Conservation (phyloP, 2,329 filamentous ascomycete species). For the Raffaelea deltoideospora region DNA sequence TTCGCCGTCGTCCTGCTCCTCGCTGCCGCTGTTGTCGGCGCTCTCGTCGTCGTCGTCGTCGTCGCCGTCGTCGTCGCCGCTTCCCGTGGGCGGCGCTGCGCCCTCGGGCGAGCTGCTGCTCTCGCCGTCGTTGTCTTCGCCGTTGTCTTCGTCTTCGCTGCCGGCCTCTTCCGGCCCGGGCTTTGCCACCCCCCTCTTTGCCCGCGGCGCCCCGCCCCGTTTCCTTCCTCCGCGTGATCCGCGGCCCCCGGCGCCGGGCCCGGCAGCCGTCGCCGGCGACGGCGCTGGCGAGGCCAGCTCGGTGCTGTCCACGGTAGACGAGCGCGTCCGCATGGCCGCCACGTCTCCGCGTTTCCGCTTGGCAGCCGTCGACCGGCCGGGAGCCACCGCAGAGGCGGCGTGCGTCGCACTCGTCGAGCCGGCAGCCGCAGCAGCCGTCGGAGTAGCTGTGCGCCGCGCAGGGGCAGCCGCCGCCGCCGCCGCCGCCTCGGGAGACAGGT, state of each 20-base stretch:
- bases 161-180: constrained; percentile 1
- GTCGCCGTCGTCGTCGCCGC: constrained; percentile 1
- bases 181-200: constrained; percentile 1
- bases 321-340: constrained; percentile 6
- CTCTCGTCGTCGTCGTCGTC: constrained; percentile 1
- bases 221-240: no score
- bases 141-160: constrained; percentile 1
- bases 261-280: constrained; percentile 3
- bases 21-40: not conserved
- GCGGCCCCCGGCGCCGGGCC: constrained; percentile 2
- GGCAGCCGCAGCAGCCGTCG: constrained; percentile 1
- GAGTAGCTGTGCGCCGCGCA: not conserved
- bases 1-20: not conserved
- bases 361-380: not conserved
- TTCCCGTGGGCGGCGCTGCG: not conserved
- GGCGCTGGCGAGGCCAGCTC: constrained; percentile 6
- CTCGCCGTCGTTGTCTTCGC: constrained; percentile 2
- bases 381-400: no score
- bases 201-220: no score
- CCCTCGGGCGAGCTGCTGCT: not conserved
- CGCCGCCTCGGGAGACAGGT: constrained; percentile 2
- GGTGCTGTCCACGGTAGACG: constrained; percentile 10
- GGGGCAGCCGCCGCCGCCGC: not conserved
- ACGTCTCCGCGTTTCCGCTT: constrained; percentile 11
- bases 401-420: no score